phyloP scores from a whole-genome alignment of 139 green algal species.

The Tetradesmus obliquus region DNA sequence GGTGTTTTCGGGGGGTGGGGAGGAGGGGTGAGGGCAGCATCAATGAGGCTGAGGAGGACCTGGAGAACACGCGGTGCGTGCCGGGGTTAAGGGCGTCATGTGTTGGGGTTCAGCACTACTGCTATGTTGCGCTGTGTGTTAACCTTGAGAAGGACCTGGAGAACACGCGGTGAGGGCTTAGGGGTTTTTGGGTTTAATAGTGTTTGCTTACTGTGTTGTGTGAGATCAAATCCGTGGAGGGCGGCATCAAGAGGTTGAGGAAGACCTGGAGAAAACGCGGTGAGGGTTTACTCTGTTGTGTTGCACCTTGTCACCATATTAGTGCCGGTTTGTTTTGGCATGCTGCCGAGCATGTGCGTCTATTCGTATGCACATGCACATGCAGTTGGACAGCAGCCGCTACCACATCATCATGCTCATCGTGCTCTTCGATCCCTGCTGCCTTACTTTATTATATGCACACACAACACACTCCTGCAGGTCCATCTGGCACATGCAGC shows the following conservation, averaged over 20 bases:
- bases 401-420: conserved; percentile 73
- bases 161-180: conserved; percentile 1
- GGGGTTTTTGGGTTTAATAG: too few relatives aligned
- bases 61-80: conserved; percentile 58
- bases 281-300: too few relatives aligned
- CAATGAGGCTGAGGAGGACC: conserved; percentile 60
- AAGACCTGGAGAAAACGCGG: conserved; percentile 61
- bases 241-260: conserved; percentile 58
- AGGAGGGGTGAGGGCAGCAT: conserved; percentile 61
- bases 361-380: too few relatives aligned
- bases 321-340: too few relatives aligned
- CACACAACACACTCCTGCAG: background rate
- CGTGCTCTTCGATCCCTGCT: conserved; percentile 1
- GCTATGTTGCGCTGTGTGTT: too few relatives aligned
- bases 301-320: too few relatives aligned
- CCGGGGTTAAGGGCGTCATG: too few relatives aligned
- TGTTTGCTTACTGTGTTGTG: background rate
- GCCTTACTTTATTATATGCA: too few relatives aligned
- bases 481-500: background rate
- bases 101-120: too few relatives aligned
- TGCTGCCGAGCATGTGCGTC: too few relatives aligned
- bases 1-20: too few relatives aligned
- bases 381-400: conserved; percentile 60
- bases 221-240: conserved; percentile 55
- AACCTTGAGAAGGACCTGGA: conserved; percentile 55